Evolutionary conservation across 441 rosid species (phyloP), one percentile per base, ranked within the genome.

Genomic region (Dalechampia spathulata): DNA sequence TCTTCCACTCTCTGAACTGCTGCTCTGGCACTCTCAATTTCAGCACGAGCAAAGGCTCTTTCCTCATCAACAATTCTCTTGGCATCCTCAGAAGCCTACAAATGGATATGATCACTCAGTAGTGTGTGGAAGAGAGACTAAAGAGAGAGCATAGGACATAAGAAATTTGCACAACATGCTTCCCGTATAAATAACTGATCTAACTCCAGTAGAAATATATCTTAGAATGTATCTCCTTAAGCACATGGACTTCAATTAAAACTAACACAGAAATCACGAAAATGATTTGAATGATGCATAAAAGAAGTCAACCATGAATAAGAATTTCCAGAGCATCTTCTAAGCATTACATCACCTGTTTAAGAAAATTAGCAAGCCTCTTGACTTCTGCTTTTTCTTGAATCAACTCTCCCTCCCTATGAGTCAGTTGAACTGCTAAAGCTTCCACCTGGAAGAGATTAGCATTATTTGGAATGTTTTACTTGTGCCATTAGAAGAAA

Each of bases 1-100:
- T 87, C 96, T 80, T 93, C 97, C 47, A 93, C 97, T 72, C 95
- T 93, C 75, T 86, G 94, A 57, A 90, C 96, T 55, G 96, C 90
- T 47, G 95, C 90, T 74, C 96, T 85, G 27, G 99, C 99, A 69
- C 75, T 83, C 63, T 93, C 97, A 65, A 90, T 93, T 82, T 93
- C 97, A 64, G 81, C 78, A 66, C 93, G 95, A 41, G 97, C 96
- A 83, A 82, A 80, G 55, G 93, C 86, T 73, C 96, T 83, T 76
- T 93, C 99, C 82, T 87, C 91, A 15, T 93, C 91, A 5, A 93
- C 90, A 56, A 93, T 88, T 67, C 72, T 89, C 82, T 87, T 93
- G 53, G 97, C 99, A 83, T 93, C 96, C 69, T 87, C 91, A 34
- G 99, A 90, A 46, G 99, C 99, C 99, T 93, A 69, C 32, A 49